phyloP scores from a whole-genome alignment of 2,329 filamentous ascomycete genomes.

The Alternaria rosae region DNA sequence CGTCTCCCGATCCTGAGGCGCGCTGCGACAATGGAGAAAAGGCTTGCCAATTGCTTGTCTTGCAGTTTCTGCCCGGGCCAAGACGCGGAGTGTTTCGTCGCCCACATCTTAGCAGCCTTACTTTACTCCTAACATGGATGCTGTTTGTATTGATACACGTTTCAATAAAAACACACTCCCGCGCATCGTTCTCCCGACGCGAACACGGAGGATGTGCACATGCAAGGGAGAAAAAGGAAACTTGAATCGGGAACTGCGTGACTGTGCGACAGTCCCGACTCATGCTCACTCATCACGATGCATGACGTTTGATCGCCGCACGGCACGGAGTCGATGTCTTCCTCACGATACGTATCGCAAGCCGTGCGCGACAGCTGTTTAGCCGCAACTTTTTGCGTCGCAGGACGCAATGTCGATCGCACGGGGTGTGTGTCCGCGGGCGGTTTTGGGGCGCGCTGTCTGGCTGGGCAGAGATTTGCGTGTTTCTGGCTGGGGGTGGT shows the following conservation, averaged over 20 bases:
- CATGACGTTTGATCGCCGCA: background rate
- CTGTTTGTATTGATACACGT: background rate
- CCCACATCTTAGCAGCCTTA: background rate
- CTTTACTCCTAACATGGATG: background rate
- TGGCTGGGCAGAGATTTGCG: slow-evolving; percentile 1
- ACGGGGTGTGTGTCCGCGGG: background rate
- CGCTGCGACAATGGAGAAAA: background rate
- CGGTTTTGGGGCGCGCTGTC: background rate
- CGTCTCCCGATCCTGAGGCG: background rate
- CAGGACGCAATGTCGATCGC: slow-evolving; percentile 3
- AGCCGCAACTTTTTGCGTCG: slow-evolving; percentile 1
- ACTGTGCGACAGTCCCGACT: background rate
- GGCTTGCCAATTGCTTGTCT: background rate
- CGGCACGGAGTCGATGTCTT: background rate
- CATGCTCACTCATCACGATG: background rate
- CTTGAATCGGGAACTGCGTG: background rate
- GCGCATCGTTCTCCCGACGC: background rate
- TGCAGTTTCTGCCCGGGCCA: background rate
- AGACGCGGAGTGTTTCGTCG: slow-evolving; percentile 1
- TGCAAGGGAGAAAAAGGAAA: background rate
- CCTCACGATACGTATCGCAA: background rate
- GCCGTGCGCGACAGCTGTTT: background rate
- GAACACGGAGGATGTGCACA: background rate
- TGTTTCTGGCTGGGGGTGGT: background rate
- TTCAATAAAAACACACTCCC: background rate